Conservation (phyloP, 2,329 filamentous ascomycete species). For the Myriosclerotinia scirpicola region DNA sequence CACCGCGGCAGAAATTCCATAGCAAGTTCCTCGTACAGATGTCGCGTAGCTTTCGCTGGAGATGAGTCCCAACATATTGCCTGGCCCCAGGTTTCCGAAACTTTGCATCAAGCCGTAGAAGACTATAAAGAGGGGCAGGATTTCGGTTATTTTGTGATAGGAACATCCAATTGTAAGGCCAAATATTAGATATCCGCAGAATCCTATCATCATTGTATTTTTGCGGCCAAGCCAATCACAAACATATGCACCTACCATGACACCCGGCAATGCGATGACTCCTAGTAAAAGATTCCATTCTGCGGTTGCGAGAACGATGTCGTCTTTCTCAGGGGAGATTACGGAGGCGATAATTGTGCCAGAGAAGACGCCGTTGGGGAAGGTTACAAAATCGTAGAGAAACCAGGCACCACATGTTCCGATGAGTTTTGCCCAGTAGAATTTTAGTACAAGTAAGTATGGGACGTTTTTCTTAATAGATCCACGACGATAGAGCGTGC, state of each 20-base stretch:
- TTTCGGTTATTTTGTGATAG: slow-evolving; percentile 50
- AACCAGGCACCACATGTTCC: slow-evolving; percentile 55
- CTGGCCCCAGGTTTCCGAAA: slow-evolving; percentile 51
- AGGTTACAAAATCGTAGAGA: slow-evolving; percentile 48
- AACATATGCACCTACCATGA: slow-evolving; percentile 50
- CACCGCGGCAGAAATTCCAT: slow-evolving; percentile 52
- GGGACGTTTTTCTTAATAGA: slow-evolving; percentile 54
- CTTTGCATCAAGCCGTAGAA: slow-evolving; percentile 54
- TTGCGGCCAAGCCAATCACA: slow-evolving; percentile 51
- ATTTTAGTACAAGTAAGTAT: slow-evolving; percentile 50
- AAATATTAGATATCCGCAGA: slow-evolving; percentile 51
- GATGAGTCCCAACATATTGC: slow-evolving; percentile 52
- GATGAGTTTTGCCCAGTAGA: slow-evolving; percentile 55
- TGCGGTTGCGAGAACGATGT: slow-evolving; percentile 45
- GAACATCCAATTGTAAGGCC: slow-evolving; percentile 53
- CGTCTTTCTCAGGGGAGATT: slow-evolving; percentile 38
- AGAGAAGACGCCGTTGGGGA: slow-evolving; percentile 49
- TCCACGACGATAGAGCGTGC: slow-evolving; percentile 51
- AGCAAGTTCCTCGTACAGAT: slow-evolving; percentile 52
- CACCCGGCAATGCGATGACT: slow-evolving; percentile 49
- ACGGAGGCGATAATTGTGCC: slow-evolving; percentile 47
- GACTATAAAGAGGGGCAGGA: slow-evolving; percentile 52
- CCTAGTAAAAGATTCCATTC: slow-evolving; percentile 52
- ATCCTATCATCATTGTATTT: slow-evolving; percentile 52
- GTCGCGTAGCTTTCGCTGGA: slow-evolving; percentile 54